Base-by-base conservation (phyloP, 2,329 filamentous ascomycete genomes). In the Fusarium tricinctum region DNA sequence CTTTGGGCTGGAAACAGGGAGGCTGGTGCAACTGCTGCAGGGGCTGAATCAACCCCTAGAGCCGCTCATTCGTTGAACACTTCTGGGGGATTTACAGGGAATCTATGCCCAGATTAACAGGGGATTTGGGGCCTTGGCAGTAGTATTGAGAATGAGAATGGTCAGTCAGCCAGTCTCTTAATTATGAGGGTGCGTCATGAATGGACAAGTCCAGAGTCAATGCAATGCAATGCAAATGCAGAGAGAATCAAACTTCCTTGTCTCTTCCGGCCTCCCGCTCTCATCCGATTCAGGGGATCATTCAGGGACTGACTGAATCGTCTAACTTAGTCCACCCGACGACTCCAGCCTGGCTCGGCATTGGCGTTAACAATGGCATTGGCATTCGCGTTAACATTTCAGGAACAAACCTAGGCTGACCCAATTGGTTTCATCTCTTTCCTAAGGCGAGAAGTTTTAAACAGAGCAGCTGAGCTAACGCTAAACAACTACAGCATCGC, bases 1-100 rank as follows among this genome's bases (percentile, higher is more conserved):
- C 65, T 66, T 66, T 73, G 69, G 67, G 71, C 66, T 66, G 66
- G 69, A 78, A 78, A 75, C 71, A 63, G 68, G 73, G 77, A 71
- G 67, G 67, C 77, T 78, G 77, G 77, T 62, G 73, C 62, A 56
- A 52, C 67, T 65, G 65, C 59, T 69, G 58, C 71, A 74, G 71
- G 73, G 73, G 71, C 58, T 65, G 54, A 60, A 63, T 61, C 59
- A 62, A 35, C 56, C 40, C 56, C 56, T 52, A 26, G 39, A 53
- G 47, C 48, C 48, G 52, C 45, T 54, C 42, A 69, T 69, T 69
- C 66, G 66, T 48, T 48, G 30, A 51, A n/a, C 19, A 49, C 44
- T 22, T 56, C 56, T 65, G 60, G 66, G 65, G 66, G 66, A 63
- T 62, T 69, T 44, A 33, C 66, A 63, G 52, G 66, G 66, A 61